A percentile compares a stretch with the other conserved stretches of the same genome.
phyloP scores from a whole-genome alignment of 179 eudicot species.

The Spergularia azorica region DNA sequence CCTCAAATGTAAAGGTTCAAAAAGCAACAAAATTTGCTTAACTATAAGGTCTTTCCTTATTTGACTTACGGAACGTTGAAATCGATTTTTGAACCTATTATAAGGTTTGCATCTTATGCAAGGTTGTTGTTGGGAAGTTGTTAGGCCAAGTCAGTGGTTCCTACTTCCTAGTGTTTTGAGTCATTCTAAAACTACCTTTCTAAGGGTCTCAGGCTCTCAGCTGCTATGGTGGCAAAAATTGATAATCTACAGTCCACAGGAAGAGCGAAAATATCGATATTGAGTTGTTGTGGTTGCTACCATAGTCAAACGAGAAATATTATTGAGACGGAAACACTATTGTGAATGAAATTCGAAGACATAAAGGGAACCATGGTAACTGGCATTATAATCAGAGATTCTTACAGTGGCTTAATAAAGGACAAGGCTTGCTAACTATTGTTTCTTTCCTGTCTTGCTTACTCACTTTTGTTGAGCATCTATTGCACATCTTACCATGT shows the following conservation, averaged over 20 bases:
- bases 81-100: neutral
- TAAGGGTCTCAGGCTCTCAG: neutral
- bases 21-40: neutral
- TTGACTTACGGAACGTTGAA: neutral
- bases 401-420: conserved; percentile 49
- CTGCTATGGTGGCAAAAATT: neutral
- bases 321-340: neutral
- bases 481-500: conserved; percentile 76
- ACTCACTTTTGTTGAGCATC: conserved; percentile 53
- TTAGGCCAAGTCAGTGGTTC: neutral
- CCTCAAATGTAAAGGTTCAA: neutral
- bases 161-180: neutral
- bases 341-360: neutral
- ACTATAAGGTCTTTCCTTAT: neutral
- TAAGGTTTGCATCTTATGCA: neutral
- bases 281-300: neutral
- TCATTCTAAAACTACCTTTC: neutral
- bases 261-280: too few species aligned
- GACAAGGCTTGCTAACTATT: conserved; percentile 41
- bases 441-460: conserved; percentile 43
- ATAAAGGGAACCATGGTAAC: neutral
- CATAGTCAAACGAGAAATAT: neutral
- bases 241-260: too few species aligned
- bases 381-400: conserved; percentile 15
- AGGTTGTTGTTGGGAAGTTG: neutral